A percentile compares a stretch with the other conserved stretches of the same genome.
phyloP scores from a whole-genome alignment of 2,329 filamentous ascomycete genomes.

The Colletotrichum gloeosporioides region DNA sequence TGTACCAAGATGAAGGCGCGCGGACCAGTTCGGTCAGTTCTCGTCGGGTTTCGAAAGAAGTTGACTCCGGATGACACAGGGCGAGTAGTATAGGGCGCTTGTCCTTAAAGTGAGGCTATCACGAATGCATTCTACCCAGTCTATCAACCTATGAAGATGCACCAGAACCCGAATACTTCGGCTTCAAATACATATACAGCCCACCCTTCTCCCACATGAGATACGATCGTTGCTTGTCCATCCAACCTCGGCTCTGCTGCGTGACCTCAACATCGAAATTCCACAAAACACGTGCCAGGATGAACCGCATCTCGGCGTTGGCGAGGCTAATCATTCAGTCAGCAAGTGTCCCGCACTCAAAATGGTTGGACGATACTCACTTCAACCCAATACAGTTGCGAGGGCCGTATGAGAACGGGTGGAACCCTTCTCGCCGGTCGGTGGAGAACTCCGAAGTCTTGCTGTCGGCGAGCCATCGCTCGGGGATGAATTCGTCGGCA shows the following conservation, averaged over 20 bases:
- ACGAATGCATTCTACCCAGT: not conserved
- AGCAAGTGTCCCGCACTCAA: fast-evolving
- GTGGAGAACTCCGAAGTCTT: not conserved
- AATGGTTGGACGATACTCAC: not conserved
- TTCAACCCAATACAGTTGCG: not conserved
- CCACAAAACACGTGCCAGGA: not conserved
- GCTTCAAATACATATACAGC: not conserved
- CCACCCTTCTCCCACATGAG: not conserved
- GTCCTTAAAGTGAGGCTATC: not conserved
- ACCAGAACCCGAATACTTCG: not conserved
- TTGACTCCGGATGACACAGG: not conserved
- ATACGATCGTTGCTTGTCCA: not conserved
- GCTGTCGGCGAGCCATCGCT: not conserved
- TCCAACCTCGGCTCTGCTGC: not conserved
- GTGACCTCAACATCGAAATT: not conserved
- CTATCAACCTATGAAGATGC: not conserved
- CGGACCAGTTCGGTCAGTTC: not conserved
- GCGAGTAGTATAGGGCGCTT: fast-evolving
- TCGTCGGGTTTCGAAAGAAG: not conserved
- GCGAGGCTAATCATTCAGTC: not conserved
- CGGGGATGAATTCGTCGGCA: not conserved
- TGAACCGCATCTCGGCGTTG: not conserved
- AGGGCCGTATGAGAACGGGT: not conserved
- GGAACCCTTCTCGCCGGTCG: not conserved
- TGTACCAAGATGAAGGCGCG: not conserved